Percentiles rank a stretch among this genome's conserved stretches.
Evolutionary conservation across 2,329 filamentous ascomycete species (phyloP).

Genomic region (Diaporthe ampelina): DNA sequence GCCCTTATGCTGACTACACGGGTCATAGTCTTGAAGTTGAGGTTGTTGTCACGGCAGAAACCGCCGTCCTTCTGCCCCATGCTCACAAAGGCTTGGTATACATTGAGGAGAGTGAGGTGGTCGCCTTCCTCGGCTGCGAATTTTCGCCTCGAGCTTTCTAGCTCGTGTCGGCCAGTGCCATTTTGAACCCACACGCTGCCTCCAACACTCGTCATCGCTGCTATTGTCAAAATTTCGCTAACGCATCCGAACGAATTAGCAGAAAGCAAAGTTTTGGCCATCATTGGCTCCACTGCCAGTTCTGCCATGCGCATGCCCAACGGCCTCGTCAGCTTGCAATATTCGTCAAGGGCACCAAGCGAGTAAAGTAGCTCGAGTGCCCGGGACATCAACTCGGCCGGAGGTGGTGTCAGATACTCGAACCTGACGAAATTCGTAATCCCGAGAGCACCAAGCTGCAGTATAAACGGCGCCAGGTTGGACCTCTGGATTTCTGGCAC

Average conservation of each 20-base stretch:
- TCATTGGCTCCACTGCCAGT: constrained; percentile 92
- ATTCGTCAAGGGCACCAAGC: constrained; percentile 87
- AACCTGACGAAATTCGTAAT: constrained; percentile 96
- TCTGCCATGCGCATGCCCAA: constrained; percentile 94
- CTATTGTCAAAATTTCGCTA: constrained; percentile 89
- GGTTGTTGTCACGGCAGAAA: constrained; percentile 88
- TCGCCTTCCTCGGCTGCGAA: constrained; percentile 96
- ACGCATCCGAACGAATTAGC: constrained; percentile 83
- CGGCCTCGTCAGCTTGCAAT: constrained; percentile 90
- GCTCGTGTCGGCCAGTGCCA: constrained; percentile 76
- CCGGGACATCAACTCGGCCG: constrained; percentile 85
- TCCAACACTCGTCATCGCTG: constrained; percentile 92
- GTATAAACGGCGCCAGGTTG: constrained; percentile 87
- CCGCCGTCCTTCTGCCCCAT: constrained; percentile 85
- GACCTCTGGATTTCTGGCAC: constrained; percentile 93
- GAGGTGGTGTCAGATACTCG: constrained; percentile 88
- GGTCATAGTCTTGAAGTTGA: constrained; percentile 89
- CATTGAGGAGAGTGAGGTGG: constrained; percentile 91
- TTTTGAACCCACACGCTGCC: constrained; percentile 87
- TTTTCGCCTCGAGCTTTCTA: constrained; percentile 81
- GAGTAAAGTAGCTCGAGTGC: constrained; percentile 91
- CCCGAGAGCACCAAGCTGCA: constrained; percentile 94
- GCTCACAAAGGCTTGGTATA: constrained; percentile 90
- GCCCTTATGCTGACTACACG: constrained; percentile 88
- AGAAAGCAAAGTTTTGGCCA: constrained; percentile 87